Conservation (phyloP, 768 basidiomycete species). For the Termitomyces sp. region DNA sequence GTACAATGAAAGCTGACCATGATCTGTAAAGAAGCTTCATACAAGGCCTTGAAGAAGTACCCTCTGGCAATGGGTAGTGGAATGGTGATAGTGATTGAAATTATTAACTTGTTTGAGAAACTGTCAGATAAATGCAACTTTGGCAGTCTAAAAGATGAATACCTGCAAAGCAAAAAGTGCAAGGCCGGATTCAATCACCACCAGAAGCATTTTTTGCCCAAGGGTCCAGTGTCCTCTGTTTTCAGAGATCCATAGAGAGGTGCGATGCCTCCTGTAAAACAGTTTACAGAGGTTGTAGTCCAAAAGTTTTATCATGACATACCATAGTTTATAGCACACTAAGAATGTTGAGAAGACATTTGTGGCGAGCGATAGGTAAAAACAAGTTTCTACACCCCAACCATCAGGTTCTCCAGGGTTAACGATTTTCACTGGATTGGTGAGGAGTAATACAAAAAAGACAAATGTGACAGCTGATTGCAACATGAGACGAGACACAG, state of each 20-base stretch:
- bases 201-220: background rate
- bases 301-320: background rate
- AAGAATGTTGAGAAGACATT: background rate
- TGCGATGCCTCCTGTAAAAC: background rate
- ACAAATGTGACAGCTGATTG: background rate
- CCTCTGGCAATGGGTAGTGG: background rate
- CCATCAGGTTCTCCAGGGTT: background rate
- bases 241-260: background rate
- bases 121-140: background rate
- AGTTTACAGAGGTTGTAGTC: background rate
- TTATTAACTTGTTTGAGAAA: background rate
- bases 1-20: background rate
- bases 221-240: background rate
- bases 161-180: background rate
- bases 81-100: background rate
- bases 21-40: background rate
- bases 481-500: background rate
- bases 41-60: background rate
- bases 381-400: background rate
- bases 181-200: background rate
- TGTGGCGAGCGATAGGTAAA: background rate
- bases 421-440: no score
- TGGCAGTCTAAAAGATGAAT: background rate
- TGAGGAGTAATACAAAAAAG: background rate
- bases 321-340: background rate